Base-by-base conservation (phyloP, 306 rosid species). In the Dicorynia guianensis region DNA sequence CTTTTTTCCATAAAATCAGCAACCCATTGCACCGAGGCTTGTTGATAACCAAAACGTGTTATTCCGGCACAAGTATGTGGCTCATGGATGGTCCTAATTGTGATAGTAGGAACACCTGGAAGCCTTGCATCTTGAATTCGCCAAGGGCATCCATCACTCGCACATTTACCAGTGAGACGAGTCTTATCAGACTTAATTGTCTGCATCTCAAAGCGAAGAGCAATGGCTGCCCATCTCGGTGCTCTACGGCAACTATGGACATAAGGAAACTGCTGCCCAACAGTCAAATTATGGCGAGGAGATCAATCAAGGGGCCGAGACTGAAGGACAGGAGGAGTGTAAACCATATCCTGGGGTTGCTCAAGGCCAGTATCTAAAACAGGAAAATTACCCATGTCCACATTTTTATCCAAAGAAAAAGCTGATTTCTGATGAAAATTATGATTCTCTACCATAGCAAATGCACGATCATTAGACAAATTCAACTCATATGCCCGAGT, bases 11-110 rank as follows among this genome's bases (percentile, higher is more conserved):
- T 96, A 74, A 96, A 89, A 65, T 57, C 85, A 35, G 97, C 97
- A 77, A 92, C 97, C 97, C 97, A 92, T 69, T 92, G 96, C 81
- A 92, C 97, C 4, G 96, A 89, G 72, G 97, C 97, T 79, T 92
- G 97, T 79, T 92, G 97, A 76, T 92, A 96, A 39, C 97, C 97
- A 67, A 92, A 96, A 81, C 89, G 97, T 18, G 85, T 18, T 59
- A 92, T 88, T 55, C 97, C 97, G 62, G 96, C 97, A 70, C 97
- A 92, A 14, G 91, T 71, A 86, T 92, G 97, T 54, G 39, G 11
- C 72, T 86, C 93, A 19, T 87, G 89, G 74, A 92, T 85, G 63
- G 97, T 92, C 82, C 97, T 83, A 76, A 92, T 89, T 4, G 97
- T 87, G 79, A 92, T 89, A 62, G 93, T 92, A 72, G 97, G 96